Evolutionary conservation across 75 land plant genomes (phyloP).

Genomic region (Larix kaempferi): DNA sequence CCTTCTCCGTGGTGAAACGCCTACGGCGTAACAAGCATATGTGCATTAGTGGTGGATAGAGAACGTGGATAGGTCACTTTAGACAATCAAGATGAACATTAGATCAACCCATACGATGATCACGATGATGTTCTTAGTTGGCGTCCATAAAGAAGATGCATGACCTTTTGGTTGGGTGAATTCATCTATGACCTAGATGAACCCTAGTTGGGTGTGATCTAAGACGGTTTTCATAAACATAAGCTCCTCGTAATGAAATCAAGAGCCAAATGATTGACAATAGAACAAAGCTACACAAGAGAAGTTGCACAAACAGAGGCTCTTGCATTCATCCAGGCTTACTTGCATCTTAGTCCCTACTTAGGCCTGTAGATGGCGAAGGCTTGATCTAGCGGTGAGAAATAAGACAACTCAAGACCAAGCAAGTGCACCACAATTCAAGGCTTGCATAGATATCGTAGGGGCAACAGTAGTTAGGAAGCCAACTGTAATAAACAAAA

Average conservation of each 20-base stretch:
- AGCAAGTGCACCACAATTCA: constrained; percentile 40
- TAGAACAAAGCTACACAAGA: constrained; percentile 56
- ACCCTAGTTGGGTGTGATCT: constrained; percentile 1
- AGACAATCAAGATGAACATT: constrained; percentile 14
- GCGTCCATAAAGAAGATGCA: constrained; percentile 10
- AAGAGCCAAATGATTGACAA: constrained; percentile 17
- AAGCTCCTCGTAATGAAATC: constrained; percentile 5
- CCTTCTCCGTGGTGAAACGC: no score
- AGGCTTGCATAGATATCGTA: constrained; percentile 38
- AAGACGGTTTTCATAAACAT: neutral
- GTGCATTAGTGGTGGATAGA: no score
- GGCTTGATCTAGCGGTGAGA: neutral
- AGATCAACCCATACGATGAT: constrained; percentile 8
- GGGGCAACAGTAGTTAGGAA: constrained; percentile 36
- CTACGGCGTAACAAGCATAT: no score
- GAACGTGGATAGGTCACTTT: no score
- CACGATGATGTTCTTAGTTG: neutral
- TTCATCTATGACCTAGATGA: neutral
- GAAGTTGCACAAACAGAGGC: constrained; percentile 48
- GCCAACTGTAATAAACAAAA: no score
- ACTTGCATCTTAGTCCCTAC: neutral
- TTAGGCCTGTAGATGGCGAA: neutral
- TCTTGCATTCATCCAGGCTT: constrained; percentile 27
- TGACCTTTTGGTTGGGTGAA: neutral
- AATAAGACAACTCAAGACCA: constrained; percentile 9